Evolutionary conservation across 495 filamentous ascomycete genomes (phyloP), one percentile per base, ranked within the genome.

Genomic region (Stereocaulon alpinum): DNA sequence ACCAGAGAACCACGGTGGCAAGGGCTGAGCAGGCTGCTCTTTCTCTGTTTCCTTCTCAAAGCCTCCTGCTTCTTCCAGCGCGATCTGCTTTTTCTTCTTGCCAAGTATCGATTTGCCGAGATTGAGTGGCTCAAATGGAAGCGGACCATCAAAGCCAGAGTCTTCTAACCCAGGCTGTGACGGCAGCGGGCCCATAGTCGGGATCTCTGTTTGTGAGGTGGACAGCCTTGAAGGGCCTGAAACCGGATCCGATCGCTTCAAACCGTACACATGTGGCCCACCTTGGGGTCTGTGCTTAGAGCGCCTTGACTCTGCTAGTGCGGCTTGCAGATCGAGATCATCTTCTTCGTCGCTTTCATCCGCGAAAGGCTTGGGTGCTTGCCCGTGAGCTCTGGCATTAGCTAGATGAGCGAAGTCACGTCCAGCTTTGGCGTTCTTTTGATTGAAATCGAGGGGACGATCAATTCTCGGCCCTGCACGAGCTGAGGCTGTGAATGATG

Each of bases 51-150:
- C 76, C 62, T 77, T 80, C 41, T 83, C 73, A 69, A 92, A 94
- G 0, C 90, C 89, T 10, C 88, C 89, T 22, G 80, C 80, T 53
- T 77, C 64, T 6, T 81, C 79, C 14, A 84, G 83, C 17, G 67
- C 45, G 47, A 63, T 40, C 59, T 71, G 27, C 44, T 71, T 59
- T 64, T 72, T 76, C 66, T 79, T 84, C 64, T 71, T 77, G 22
- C 71, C 72, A 54, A 82, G 77, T 17, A 85, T 74, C 20, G 75
- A 78, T 68, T 79, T 74, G 59, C 77, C 78, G 62, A 92, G 80
- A 66, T 88, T 80, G 1, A 98, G 75, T 48, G 86, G 88, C 68
- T 96, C 89, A 64, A 97, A 97, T 1, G 92, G 92, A 17, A 97
- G 72, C 2, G 91, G 89, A 0, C 92, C 92, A 65, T 80, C 80